Conservation (phyloP, 257 asterid species). For the Lavandula angustifolia region DNA sequence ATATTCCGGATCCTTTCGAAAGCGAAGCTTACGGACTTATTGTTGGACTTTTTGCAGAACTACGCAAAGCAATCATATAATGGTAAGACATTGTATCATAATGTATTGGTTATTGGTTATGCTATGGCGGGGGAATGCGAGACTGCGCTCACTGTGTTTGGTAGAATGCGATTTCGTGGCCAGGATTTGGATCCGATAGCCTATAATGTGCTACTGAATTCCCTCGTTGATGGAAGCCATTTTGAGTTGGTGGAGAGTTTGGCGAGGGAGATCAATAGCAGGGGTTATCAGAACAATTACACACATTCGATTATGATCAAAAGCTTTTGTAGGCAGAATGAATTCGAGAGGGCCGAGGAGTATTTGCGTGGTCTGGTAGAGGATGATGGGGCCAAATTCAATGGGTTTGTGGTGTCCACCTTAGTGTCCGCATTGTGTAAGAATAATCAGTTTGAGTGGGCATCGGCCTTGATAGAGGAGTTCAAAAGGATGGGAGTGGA, state of each 20-base stretch:
- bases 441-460: constrained; percentile 57
- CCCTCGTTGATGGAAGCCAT: constrained; percentile 63
- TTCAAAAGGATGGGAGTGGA: constrained; percentile 43
- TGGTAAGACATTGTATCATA: constrained; percentile 40
- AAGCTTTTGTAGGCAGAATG: constrained; percentile 54
- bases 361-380: constrained; percentile 47
- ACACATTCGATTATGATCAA: constrained; percentile 70
- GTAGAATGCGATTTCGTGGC: constrained; percentile 76
- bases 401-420: constrained; percentile 49
- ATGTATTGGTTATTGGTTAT: constrained; percentile 72
- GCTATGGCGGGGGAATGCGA: constrained; percentile 72
- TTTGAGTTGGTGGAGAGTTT: constrained; percentile 54
- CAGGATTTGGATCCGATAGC: constrained; percentile 61
- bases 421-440: constrained; percentile 67
- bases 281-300: constrained; percentile 49
- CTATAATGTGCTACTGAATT: constrained; percentile 71
- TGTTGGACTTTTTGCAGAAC: constrained; percentile 53
- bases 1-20: constrained; percentile 60
- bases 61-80: constrained; percentile 38
- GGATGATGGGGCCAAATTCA: constrained; percentile 32
- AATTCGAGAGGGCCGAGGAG: constrained; percentile 58
- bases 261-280: constrained; percentile 47
- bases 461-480: constrained; percentile 56
- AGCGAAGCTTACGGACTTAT: constrained; percentile 50
- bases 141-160: constrained; percentile 66